A percentile compares a stretch with the other conserved stretches of the same genome.
phyloP scores from a whole-genome alignment of 78 protist species.

The Dictyostelium capitatum region DNA sequence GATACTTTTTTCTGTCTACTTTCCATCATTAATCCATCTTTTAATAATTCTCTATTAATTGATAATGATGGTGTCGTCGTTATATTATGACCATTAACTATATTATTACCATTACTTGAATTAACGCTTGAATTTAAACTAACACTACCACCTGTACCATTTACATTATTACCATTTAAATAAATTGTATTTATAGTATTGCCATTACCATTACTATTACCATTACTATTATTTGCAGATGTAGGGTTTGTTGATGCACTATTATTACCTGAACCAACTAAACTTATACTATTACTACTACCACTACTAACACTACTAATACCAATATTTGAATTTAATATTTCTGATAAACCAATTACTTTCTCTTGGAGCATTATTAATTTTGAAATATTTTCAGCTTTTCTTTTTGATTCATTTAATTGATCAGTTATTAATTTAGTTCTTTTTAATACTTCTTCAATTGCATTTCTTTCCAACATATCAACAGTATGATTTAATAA shows the following conservation, averaged over 20 bases:
- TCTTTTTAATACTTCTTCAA: conserved; percentile 39
- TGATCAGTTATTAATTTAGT: conserved; percentile 55
- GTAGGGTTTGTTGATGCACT: too few species aligned
- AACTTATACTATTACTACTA: neutral
- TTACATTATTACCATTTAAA: neutral
- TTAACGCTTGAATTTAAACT: too few species aligned
- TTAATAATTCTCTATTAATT: neutral
- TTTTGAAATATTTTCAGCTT: conserved; percentile 55
- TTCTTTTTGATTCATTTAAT: conserved; percentile 68
- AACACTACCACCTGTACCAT: neutral
- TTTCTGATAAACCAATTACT: conserved; percentile 31
- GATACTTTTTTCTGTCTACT: conserved; percentile 35
- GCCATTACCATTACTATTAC: neutral
- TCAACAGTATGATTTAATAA: conserved; percentile 49
- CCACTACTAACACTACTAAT: neutral
- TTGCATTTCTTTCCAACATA: conserved; percentile 38
- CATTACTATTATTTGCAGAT: neutral
- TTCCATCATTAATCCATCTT: conserved; percentile 74
- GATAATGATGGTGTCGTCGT: neutral
- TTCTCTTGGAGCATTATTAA: conserved; percentile 27
- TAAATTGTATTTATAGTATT: neutral
- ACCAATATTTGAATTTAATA: neutral
- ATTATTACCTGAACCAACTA: too few species aligned
- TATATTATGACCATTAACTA: neutral
- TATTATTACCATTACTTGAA: neutral